phyloP scores from a whole-genome alignment of 805 yeast genomes.

The Ogataea minuta region DNA sequence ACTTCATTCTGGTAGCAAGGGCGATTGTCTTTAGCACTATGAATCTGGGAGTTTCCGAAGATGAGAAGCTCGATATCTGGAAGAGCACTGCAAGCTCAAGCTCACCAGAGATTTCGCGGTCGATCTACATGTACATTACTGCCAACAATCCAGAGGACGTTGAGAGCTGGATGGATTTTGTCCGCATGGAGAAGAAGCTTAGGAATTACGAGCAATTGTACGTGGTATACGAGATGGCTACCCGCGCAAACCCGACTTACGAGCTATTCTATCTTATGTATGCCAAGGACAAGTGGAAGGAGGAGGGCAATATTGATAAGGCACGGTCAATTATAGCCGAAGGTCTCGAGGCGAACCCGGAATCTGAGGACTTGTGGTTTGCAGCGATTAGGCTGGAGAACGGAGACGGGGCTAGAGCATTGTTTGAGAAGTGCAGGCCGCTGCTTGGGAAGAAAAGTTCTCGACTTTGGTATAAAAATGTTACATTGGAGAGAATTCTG shows the following conservation, averaged over 20 bases:
- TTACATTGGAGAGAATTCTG: conserved; percentile 47
- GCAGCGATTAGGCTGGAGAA: conserved; percentile 69
- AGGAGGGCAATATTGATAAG: conserved; percentile 42
- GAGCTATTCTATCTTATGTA: conserved; percentile 62
- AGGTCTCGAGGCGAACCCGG: conserved; percentile 45
- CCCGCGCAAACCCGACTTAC: conserved; percentile 45
- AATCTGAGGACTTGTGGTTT: conserved; percentile 59
- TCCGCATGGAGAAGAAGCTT: conserved; percentile 34
- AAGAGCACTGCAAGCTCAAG: conserved; percentile 36
- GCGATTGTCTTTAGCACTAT: conserved; percentile 50
- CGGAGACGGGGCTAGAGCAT: conserved; percentile 34
- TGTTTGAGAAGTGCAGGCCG: conserved; percentile 32
- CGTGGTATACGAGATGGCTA: conserved; percentile 52
- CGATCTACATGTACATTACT: conserved; percentile 47
- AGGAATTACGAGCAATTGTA: conserved; percentile 35
- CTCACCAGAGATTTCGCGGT: conserved; percentile 40
- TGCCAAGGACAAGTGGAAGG: conserved; percentile 64
- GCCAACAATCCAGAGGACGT: conserved; percentile 45
- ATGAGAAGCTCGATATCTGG: conserved; percentile 33
- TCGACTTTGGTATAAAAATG: conserved; percentile 61
- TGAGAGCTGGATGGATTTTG: conserved; percentile 48
- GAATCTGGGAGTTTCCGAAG: conserved; percentile 26
- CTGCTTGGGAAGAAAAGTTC: conserved; percentile 34
- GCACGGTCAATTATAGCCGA: conserved; percentile 54
- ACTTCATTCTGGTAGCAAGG: conserved; percentile 45